phyloP scores from a whole-genome alignment of 805 yeast species.

The Yarrowia keelungensis region DNA sequence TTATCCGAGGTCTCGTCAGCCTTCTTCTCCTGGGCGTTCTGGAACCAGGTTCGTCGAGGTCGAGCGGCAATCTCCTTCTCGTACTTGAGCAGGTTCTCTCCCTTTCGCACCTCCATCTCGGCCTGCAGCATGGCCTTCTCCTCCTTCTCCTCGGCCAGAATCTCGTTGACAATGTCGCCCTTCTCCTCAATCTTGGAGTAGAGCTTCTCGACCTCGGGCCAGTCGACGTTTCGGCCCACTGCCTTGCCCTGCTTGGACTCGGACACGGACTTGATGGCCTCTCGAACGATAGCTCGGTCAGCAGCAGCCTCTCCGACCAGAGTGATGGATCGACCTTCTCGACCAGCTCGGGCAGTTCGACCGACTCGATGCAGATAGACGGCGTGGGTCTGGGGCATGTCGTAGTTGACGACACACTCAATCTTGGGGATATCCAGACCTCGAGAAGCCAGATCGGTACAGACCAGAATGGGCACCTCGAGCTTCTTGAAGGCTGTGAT shows the following conservation, averaged over 20 bases:
- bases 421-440: constrained; percentile 99
- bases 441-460: constrained; percentile 99
- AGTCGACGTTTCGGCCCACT: constrained; percentile 89
- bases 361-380: constrained; percentile 97
- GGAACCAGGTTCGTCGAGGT: constrained; percentile 98
- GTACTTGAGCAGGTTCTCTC: constrained; percentile 81
- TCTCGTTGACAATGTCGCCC: constrained; percentile 69
- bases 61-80: constrained; percentile 83
- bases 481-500: constrained; percentile 82
- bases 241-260: constrained; percentile 55
- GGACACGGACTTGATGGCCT: constrained; percentile 74
- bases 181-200: constrained; percentile 67
- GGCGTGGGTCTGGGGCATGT: constrained; percentile 93
- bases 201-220: constrained; percentile 80
- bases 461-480: constrained; percentile 83
- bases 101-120: constrained; percentile 87
- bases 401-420: constrained; percentile 91
- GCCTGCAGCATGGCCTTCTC: constrained; percentile 87
- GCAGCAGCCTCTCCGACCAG: constrained; percentile 91
- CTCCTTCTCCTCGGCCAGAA: constrained; percentile 83
- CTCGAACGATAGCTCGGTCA: constrained; percentile 90
- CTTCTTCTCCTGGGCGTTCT: constrained; percentile 61
- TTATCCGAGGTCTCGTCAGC: constrained; percentile 42
- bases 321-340: constrained; percentile 91
- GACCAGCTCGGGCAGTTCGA: constrained; percentile 99